These are phyloP conservation scores for Petunia axillaris DNA, from an alignment of 257 asterid species.

Conservation along the genomic window DNA sequence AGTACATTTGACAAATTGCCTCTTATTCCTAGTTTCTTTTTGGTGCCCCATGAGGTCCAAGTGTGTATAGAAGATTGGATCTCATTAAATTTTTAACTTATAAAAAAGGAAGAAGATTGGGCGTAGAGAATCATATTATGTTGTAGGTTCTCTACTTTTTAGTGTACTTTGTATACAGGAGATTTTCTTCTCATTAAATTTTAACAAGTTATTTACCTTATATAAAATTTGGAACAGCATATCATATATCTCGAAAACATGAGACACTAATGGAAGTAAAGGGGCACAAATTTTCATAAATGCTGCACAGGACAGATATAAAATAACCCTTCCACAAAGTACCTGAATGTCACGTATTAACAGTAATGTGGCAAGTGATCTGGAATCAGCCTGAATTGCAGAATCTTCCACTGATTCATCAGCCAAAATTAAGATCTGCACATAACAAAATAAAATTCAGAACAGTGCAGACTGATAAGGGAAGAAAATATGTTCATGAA, in stretches of 20 bases:
- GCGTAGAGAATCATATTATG: background rate
- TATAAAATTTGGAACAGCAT: background rate
- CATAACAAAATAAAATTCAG: slow-evolving; percentile 24
- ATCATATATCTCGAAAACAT: background rate
- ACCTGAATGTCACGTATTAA: slow-evolving; percentile 94
- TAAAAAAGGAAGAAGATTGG: no score
- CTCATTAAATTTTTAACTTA: no score
- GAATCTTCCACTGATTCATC: slow-evolving; percentile 94
- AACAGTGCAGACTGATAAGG: slow-evolving; percentile 16
- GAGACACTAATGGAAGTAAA: background rate
- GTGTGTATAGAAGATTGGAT: slow-evolving; percentile 2
- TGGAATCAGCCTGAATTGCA: slow-evolving; percentile 91
- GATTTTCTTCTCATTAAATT: background rate
- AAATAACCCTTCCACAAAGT: slow-evolving; percentile 27
- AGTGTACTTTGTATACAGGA: background rate
- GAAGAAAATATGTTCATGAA: slow-evolving; percentile 18
- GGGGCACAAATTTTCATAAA: background rate
- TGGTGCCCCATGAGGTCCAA: background rate
- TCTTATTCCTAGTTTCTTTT: background rate
- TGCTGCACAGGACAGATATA: slow-evolving; percentile 3
- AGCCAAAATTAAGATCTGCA: slow-evolving; percentile 83
- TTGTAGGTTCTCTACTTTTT: background rate
- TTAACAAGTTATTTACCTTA: background rate
- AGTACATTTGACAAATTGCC: background rate
- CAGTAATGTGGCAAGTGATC: slow-evolving; percentile 89